These are phyloP conservation scores for Murraya paniculata DNA, from an alignment of 345 rosid genomes.

Conservation along the genomic window DNA sequence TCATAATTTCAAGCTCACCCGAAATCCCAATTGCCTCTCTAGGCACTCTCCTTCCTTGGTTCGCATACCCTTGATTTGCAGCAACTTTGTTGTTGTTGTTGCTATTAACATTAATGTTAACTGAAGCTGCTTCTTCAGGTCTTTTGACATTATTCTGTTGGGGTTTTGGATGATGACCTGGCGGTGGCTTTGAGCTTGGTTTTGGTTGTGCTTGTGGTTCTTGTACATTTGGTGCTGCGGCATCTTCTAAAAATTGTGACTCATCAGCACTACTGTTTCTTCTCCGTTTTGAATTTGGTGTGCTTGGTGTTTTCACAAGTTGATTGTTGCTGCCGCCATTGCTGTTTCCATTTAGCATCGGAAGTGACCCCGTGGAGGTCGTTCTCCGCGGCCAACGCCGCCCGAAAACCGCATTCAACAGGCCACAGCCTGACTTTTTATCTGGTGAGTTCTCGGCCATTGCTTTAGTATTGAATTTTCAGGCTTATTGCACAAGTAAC, in stretches of 20 bases:
- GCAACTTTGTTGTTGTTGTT: neutral
- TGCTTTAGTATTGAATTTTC: neutral
- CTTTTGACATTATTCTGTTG: neutral
- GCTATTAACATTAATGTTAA: neutral
- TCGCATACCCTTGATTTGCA: constrained; percentile 24
- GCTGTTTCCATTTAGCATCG: neutral
- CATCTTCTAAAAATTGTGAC: constrained; percentile 24
- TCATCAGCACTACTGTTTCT: constrained; percentile 50
- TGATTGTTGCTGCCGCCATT: constrained; percentile 23
- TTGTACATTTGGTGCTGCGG: constrained; percentile 2
- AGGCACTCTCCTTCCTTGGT: constrained; percentile 49
- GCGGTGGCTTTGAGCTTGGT: constrained; percentile 31
- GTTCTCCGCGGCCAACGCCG: constrained; percentile 60
- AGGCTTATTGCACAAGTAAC: too few species aligned
- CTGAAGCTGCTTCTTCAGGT: neutral
- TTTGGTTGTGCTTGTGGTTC: neutral
- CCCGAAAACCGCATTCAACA: constrained; percentile 63
- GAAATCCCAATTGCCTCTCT: constrained; percentile 62
- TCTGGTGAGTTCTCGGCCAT: constrained; percentile 43
- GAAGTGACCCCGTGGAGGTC: constrained; percentile 49
- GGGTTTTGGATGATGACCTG: constrained; percentile 28
- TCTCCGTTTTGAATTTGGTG: constrained; percentile 36
- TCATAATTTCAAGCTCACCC: constrained; percentile 87
- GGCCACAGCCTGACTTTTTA: constrained; percentile 61
- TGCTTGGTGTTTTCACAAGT: constrained; percentile 37